A percentile compares a stretch with the other conserved stretches of the same genome.
These are phyloP conservation scores for Acephala macrosclerotiorum DNA, from an alignment of 2,329 filamentous ascomycete species.

Conservation along the genomic window DNA sequence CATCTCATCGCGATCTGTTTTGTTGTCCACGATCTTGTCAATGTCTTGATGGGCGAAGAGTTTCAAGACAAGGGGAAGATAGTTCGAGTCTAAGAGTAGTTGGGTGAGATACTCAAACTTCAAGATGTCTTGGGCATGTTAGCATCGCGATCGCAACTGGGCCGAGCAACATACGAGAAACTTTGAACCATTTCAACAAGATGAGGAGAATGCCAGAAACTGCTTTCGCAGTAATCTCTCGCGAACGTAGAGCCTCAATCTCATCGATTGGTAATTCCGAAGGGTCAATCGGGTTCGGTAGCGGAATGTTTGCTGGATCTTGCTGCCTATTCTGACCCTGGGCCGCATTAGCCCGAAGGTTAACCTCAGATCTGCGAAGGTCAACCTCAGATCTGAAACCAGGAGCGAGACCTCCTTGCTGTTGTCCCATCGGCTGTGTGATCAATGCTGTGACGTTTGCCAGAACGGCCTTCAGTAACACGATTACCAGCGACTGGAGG, in stretches of 20 bases:
- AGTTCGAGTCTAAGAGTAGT: constrained; percentile 92
- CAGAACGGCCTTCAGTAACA: constrained; percentile 87
- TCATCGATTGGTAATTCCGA: constrained; percentile 72
- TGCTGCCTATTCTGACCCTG: constrained; percentile 38
- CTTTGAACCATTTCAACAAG: constrained; percentile 95
- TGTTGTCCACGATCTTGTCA: constrained; percentile 86
- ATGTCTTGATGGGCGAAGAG: constrained; percentile 94
- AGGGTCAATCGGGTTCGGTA: constrained; percentile 38
- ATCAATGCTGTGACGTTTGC: constrained; percentile 88
- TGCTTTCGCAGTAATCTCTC: constrained; percentile 91
- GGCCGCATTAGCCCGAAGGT: constrained; percentile 37
- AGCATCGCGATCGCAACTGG: constrained; percentile 24
- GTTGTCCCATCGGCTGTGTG: constrained; percentile 55
- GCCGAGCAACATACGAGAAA: constrained; percentile 73
- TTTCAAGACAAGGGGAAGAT: constrained; percentile 90
- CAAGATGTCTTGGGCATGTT: constrained; percentile 71
- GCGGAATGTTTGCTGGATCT: constrained; percentile 40
- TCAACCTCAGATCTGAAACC: constrained; percentile 40
- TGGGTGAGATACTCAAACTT: constrained; percentile 98
- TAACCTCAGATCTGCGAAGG: constrained; percentile 39
- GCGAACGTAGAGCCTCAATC: constrained; percentile 78
- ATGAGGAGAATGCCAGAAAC: constrained; percentile 88
- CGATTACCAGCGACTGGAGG: constrained; percentile 91
- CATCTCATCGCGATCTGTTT: constrained; percentile 81
- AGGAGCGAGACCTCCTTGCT: constrained; percentile 34